phyloP scores from a whole-genome alignment of 345 rosid genomes.

The Lenwebbia sp. region DNA sequence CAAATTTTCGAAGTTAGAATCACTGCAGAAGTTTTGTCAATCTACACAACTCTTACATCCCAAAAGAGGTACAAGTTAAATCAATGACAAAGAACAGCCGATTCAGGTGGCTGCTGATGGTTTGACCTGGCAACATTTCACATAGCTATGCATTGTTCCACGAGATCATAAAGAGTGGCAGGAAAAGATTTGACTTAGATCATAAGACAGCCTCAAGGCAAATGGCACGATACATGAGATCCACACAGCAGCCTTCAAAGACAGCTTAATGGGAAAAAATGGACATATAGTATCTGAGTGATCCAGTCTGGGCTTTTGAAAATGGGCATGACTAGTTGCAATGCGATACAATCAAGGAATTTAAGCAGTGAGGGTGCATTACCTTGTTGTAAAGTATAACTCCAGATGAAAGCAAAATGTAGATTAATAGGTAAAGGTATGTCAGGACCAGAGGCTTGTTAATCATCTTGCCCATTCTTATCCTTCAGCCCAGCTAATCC shows the following conservation, averaged over 20 bases:
- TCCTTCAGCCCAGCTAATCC: neutral
- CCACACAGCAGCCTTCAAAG: neutral
- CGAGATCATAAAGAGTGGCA: neutral
- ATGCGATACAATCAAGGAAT: neutral
- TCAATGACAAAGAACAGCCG: neutral
- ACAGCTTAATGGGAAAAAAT: neutral
- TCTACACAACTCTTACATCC: neutral
- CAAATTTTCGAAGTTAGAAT: constrained; percentile 3
- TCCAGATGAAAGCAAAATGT: constrained; percentile 76
- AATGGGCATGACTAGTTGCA: neutral
- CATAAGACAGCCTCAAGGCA: neutral
- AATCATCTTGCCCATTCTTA: neutral
- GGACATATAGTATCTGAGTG: neutral
- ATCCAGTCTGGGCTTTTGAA: neutral
- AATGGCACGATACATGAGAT: neutral
- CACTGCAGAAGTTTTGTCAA: neutral
- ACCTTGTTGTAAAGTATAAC: constrained; percentile 95
- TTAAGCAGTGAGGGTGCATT: neutral
- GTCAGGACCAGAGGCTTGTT: constrained; percentile 48
- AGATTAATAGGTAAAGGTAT: constrained; percentile 64
- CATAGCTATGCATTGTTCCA: neutral
- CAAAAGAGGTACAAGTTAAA: neutral
- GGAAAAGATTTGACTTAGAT: neutral
- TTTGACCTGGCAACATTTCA: neutral
- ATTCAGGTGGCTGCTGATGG: neutral